Percentiles rank a stretch among this genome's conserved stretches.
These are phyloP conservation scores for Pythium utonaiense DNA, from an alignment of 352 stramenopile genomes.

Conservation along the genomic window DNA sequence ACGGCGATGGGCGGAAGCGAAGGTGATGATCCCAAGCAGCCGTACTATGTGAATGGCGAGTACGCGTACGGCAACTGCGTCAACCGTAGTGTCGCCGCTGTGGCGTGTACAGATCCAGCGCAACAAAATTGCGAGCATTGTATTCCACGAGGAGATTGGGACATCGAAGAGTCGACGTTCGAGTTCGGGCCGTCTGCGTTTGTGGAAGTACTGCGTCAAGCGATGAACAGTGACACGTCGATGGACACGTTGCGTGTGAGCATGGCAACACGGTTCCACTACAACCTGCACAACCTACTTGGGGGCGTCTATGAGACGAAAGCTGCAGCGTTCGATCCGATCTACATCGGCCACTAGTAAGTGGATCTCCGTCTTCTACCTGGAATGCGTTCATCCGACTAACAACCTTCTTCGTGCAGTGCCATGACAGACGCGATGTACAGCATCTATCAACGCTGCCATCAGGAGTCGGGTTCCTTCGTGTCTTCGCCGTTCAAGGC, in stretches of 20 bases:
- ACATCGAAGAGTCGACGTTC: conserved; percentile 54
- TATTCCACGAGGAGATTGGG: conserved; percentile 61
- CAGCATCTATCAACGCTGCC: conserved; percentile 56
- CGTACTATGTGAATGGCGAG: conserved; percentile 30
- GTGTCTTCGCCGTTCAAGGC: conserved; percentile 30
- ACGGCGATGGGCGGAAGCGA: conserved; percentile 51
- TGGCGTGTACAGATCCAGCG: conserved; percentile 36
- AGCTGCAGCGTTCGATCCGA: conserved; percentile 34
- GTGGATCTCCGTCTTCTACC: conserved; percentile 13
- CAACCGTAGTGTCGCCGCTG: conserved; percentile 40
- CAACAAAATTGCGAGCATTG: conserved; percentile 50
- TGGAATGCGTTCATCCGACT: background rate
- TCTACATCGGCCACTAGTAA: conserved; percentile 43
- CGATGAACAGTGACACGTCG: conserved; percentile 26
- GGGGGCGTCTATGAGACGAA: conserved; percentile 34
- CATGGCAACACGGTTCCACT: conserved; percentile 39
- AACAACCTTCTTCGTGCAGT: conserved; percentile 8
- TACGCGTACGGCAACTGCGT: conserved; percentile 50
- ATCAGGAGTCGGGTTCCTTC: conserved; percentile 30
- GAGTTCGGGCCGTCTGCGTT: conserved; percentile 64
- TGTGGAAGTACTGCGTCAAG: conserved; percentile 50
- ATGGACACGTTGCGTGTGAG: conserved; percentile 33
- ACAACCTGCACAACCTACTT: conserved; percentile 37
- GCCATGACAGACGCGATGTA: conserved; percentile 60
- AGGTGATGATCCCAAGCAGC: conserved; percentile 24